A percentile compares a stretch with the other conserved stretches of the same genome.
These are phyloP conservation scores for Penicillium sp. DNA, from an alignment of 2,329 filamentous ascomycete genomes.

Conservation along the genomic window DNA sequence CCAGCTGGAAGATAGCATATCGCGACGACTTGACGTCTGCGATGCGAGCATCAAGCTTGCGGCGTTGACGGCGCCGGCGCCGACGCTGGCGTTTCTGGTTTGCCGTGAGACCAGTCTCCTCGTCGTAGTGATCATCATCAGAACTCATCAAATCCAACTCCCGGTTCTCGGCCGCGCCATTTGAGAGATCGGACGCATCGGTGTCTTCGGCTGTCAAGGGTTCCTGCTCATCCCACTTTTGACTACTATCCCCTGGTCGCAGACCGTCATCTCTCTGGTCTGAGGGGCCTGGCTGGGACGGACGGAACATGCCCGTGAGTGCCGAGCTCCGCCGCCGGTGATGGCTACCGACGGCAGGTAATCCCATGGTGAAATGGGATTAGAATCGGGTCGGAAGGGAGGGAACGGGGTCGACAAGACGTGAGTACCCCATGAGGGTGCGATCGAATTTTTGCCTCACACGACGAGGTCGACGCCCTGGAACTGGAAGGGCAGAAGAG, in stretches of 20 bases:
- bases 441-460: constrained; percentile 11
- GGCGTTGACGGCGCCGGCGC: constrained; percentile 61
- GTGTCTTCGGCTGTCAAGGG: constrained; percentile 32
- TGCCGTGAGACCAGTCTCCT: constrained; percentile 78
- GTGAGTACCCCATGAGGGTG: constrained; percentile 18
- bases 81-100: constrained; percentile 62
- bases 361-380: constrained; percentile 27
- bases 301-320: constrained; percentile 45
- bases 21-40: constrained; percentile 56
- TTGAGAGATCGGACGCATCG: constrained; percentile 39
- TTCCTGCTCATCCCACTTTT: constrained; percentile 34
- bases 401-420: constrained; percentile 6
- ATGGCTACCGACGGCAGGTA: constrained; percentile 31
- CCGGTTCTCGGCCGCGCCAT: constrained; percentile 42
- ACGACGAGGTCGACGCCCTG: no score
- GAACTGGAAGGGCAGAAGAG: no score
- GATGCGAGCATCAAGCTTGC: constrained; percentile 63
- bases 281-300: constrained; percentile 35
- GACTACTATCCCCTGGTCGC: constrained; percentile 21
- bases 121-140: constrained; percentile 76
- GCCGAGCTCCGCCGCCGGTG: constrained; percentile 39
- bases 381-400: constrained; percentile 10
- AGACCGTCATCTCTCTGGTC: constrained; percentile 35
- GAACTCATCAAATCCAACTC: constrained; percentile 54
- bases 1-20: constrained; percentile 55